Base-by-base conservation (phyloP, 2,329 filamentous ascomycete species). In the Teratosphaeria viscida region DNA sequence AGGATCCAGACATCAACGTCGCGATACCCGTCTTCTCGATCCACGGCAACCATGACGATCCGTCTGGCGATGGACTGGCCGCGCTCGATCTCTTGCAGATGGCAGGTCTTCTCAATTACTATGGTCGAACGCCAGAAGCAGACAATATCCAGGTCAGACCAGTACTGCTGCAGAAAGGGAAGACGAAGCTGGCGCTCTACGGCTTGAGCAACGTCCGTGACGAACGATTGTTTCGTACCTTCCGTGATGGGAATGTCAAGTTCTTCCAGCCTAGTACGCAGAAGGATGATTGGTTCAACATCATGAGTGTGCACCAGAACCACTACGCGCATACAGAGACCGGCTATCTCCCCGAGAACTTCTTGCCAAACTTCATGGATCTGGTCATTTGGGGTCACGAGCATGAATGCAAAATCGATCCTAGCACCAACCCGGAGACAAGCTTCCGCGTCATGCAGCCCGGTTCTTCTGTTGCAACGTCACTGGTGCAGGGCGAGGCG, bases 21-120 rank as follows among this genome's bases (percentile, higher is more conserved):
- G 90, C 92, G 1, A 96, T 97, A 59, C 94, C 94, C 0, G 91
- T 99, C 32, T 99, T 99, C 72, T 96, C 92, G 0, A 99, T 99
- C 49, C 95, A 99, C 68, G 94, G 94, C 54, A 99, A 99, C 70
- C 94, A 99, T 72, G 94, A 99, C 70, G 94, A 99, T 71, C 94
- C 94, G 0, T 95, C 92, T n/a, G 94, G 94, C 69, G 92, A 96
- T 68, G 94, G 92, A 11, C 87, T 88, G 64, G 95, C 94, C 63
- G 92, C 92, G 0, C 81, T 99, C 11, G 94, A 99, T 72, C 76
- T 99, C 16, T 81, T 99, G 3, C 91, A 97, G 72, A 87, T 94
- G 1, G 90, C 92, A 0, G 94, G 94, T 0, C 77, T 99, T 14
- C 79, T 99, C 67, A 99, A 99, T 74, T 99, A 97, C 77, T 99